Evolutionary conservation across 257 asterid species (phyloP), one percentile per base, ranked within the genome.

Genomic region (Orobanche coerulescens): DNA sequence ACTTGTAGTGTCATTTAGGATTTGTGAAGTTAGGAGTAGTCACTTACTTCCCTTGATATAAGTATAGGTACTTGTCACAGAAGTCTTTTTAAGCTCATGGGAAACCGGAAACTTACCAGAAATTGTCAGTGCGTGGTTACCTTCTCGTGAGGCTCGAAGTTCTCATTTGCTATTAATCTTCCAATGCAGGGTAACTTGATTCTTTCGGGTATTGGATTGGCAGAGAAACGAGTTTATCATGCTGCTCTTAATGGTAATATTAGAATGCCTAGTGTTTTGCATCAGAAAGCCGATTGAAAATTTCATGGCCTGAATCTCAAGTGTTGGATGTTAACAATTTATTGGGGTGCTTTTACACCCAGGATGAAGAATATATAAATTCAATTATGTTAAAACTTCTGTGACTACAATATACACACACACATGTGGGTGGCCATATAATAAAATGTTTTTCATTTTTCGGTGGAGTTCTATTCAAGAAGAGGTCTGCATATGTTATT

Each of bases 181-280:
- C 62, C 54, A 61, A 47, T 86, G 87, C 95, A 92, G 97, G 97
- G 94, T 47, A 75, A 75, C 78, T 68, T 92, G 73, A 71, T 72
- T 52, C 83, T 82, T 50, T 82, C 95, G 13, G 95, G 82, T 69
- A 82, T 88, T 25, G 96, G 98, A 50, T 79, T 93, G 86, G 76
- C 97, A 18, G 98, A 93, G 85, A 92, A 92, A 74, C 81, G 96
- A 66, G 78, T 81, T 12, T 92, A 84, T 74, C 95, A 84, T 72
- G 91, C 94, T 54, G 97, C 94, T 60, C 94, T 92, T 67, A 82
- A 91, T 84, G 96, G 98, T 91, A 88, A 83, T 77, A 79, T 62
- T 78, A 77, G 71, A 81, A 79, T 74, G 84, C 83, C 86, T 84
- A 77, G 79, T 83, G 86, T 79, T 84, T 75, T 85, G 84, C 96